Base-by-base conservation (phyloP, 2,329 filamentous ascomycete genomes). In the Exophiala bonariae region DNA sequence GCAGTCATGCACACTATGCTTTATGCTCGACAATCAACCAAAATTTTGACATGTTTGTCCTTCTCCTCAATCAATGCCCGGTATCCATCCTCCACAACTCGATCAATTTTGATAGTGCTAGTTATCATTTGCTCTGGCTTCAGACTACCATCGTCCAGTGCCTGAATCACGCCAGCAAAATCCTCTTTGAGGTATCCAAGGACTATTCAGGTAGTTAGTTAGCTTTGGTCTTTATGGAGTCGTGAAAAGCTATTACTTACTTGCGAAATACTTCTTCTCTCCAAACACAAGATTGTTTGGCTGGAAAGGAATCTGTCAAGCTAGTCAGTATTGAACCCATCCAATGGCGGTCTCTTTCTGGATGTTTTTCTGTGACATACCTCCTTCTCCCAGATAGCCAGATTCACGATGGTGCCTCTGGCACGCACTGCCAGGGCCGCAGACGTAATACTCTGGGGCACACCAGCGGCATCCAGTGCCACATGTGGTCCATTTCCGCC, bases 371-470 rank as follows among this genome's bases (percentile, higher is more conserved):
- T 7, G 10, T 19, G 17, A 47, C 48, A 3, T 42, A 55, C 70
- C 5, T 68, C 67, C 43, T 73, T 78, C 58, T 82, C 80, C 79
- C 80, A 85, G 3, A 85, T 78, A 0, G 82, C 80, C n/a, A 85
- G 74, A 50, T 85, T 85, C 2, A 85, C 73, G 0, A 86, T 71
- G 0, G 77, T 79, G 0, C 81, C 82, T 28, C 76, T 69, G 0
- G 73, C 69, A 39, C 73, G 69, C 2, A 81, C 74, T 0, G 76
- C 71, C 16, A 71, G 63, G 32, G 74, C 79, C 56, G 65, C 79
- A 55, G 50, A 60, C 30, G 70, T 61, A 3, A 76, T 56, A n/a
- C 69, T 77, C 1, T 68, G 68, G n/a, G 76, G 71, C 16, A 83
- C 78, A 5, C 82, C 82, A 0, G 81, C 80, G 23, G 80, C 81